These are phyloP conservation scores for Lactarius akahatsu DNA, from an alignment of 768 basidiomycete species.

Conservation along the genomic window DNA sequence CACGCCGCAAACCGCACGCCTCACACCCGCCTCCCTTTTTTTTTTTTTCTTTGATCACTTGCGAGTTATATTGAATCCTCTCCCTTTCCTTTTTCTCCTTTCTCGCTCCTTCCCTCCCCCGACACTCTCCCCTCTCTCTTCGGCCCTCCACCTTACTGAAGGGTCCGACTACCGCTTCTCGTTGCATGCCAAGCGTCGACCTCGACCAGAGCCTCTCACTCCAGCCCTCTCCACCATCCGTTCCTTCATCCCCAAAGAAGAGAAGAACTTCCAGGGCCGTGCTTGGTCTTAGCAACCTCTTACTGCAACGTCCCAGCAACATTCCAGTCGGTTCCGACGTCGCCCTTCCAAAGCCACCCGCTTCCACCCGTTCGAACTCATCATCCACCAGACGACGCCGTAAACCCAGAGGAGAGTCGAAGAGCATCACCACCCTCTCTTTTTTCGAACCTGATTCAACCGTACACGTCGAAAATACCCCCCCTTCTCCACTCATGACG, in stretches of 20 bases:
- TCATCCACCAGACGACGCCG: slow-evolving; percentile 39
- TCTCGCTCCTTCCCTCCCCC: slow-evolving; percentile 33
- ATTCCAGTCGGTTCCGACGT: slow-evolving; percentile 33
- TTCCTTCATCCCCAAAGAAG: slow-evolving; percentile 32
- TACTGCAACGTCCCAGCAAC: slow-evolving; percentile 34
- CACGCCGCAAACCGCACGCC: slow-evolving; percentile 38
- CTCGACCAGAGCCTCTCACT: slow-evolving; percentile 36
- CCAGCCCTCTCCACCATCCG: slow-evolving; percentile 34
- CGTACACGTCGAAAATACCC: slow-evolving; percentile 33
- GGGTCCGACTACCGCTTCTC: slow-evolving; percentile 31
- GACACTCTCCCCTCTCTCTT: slow-evolving; percentile 31
- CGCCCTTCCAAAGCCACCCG: slow-evolving; percentile 35
- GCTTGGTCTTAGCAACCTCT: slow-evolving; percentile 44
- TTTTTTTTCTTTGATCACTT: slow-evolving; percentile 29
- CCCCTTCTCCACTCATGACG: slow-evolving; percentile 30
- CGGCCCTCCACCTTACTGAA: slow-evolving; percentile 32
- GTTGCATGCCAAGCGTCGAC: slow-evolving; percentile 48
- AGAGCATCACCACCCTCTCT: slow-evolving; percentile 44
- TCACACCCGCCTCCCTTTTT: slow-evolving; percentile 32
- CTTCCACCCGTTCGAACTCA: slow-evolving; percentile 43
- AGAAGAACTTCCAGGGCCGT: slow-evolving; percentile 52
- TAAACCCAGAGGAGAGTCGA: slow-evolving; percentile 38
- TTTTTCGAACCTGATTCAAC: slow-evolving; percentile 43
- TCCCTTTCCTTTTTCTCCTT: slow-evolving; percentile 30
- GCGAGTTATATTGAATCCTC: slow-evolving; percentile 24